phyloP scores from a whole-genome alignment of 2,329 filamentous ascomycete genomes.

The Helicocarpus griseus region DNA sequence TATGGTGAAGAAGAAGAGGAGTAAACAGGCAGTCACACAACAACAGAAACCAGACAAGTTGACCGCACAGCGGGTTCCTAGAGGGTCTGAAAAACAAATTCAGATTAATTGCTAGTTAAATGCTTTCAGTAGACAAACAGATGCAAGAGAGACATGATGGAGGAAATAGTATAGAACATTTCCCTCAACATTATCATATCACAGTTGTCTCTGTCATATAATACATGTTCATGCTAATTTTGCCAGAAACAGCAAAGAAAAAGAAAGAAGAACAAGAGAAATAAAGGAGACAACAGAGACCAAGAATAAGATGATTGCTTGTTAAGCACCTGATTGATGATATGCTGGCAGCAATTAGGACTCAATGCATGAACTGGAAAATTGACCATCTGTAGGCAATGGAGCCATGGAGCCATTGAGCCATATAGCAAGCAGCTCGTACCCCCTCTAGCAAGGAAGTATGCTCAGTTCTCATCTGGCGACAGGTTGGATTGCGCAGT shows the following conservation, averaged over 20 bases:
- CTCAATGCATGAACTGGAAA: background rate
- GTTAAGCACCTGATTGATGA: too few species aligned
- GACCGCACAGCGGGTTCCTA: too few species aligned
- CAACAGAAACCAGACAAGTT: background rate
- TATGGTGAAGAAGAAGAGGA: background rate
- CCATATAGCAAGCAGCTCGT: background rate
- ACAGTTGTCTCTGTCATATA: background rate
- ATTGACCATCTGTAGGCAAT: background rate
- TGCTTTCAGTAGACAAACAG: background rate
- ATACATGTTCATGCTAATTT: background rate
- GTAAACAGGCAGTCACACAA: background rate
- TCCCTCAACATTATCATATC: background rate
- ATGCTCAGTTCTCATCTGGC: background rate
- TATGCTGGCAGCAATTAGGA: slow-evolving; percentile 1
- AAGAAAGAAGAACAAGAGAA: background rate
- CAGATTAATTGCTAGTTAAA: background rate
- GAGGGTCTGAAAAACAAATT: background rate
- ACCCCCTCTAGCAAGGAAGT: background rate
- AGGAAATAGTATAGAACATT: background rate
- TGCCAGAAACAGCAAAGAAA: background rate
- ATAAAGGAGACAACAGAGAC: too few species aligned
- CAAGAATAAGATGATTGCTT: background rate
- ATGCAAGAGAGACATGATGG: background rate
- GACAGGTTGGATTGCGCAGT: background rate
- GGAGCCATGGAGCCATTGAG: background rate